Base-by-base conservation (phyloP, 2,329 filamentous ascomycete genomes). In the Pseudogymnoascus sp. region DNA sequence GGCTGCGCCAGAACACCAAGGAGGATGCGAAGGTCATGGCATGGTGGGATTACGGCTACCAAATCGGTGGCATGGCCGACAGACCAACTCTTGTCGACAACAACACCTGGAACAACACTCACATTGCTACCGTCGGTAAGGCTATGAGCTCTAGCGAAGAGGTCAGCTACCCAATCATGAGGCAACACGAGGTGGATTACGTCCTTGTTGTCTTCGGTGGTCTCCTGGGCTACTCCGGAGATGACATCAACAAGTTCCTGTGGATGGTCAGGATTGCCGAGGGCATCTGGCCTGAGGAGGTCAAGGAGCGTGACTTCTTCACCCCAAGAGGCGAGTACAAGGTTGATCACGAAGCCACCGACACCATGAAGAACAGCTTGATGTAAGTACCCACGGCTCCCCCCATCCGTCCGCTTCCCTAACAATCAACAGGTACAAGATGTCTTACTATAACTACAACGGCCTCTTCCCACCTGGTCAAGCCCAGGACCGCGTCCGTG, bases 101-200 rank as follows among this genome's bases (percentile, higher is more conserved):
- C 82, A 99, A 99, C 80, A 99, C 94, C 2, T 99, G 94, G 94
- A 99, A 99, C 82, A 99, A 99, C 80, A 99, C 94, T 6, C 94
- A 99, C 75, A 99, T 99, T 77, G 94, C 94, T 61, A 99, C 94
- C 12, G 94, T 99, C 63, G 94, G 94, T 72, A 99, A 99, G 80
- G 94, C 94, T 42, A 97, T 99, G 94, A 94, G 90, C 78, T 97
- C 92, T 6, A 83, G 90, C 52, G 94, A 99, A 76, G 95, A 99
- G 76, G 92, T 97, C 76, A 96, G 92, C 79, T 99, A 99, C 76
- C 91, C 92, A 2, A 99, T 99, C 74, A 93, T 99, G 85, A 89
- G 92, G 68, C 91, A 97, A 76, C 94, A 99, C 72, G 94, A 99
- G 77, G 94, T 99, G 2, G 93, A 99, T 77, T 99, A 99, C 70